Evolutionary conservation across 306 rosid species (phyloP), one percentile per base, ranked within the genome.

Genomic region (Malus fusca): DNA sequence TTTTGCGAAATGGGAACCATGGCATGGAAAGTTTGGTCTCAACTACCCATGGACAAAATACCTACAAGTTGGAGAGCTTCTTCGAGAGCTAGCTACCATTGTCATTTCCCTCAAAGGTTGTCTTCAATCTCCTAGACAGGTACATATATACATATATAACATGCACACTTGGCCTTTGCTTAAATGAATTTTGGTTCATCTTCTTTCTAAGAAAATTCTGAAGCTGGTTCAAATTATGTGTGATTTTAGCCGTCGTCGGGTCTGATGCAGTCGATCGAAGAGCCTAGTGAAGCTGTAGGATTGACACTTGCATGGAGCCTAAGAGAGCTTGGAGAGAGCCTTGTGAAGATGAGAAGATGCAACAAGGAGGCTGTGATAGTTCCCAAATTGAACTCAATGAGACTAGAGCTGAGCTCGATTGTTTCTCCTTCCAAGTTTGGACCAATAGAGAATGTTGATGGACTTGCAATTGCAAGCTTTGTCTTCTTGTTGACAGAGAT

Each of bases 1-100:
- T 76, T 95, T 89, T 66, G 97, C 99, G 76, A 92, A 83, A 74
- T 95, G 99, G 99, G 99, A 95, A 78, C 99, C 97, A 11, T 95
- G 99, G 99, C 99, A 90, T 85, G 92, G 97, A 23, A 95, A 83
- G 83, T 95, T 95, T 75, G 97, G 99, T 74, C 88, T 84, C 66
- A 71, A 78, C 25, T 83, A 95, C 79, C 99, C 99, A 18, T 95
- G 99, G 99, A 78, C 74, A 14, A 88, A 87, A 72, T 95, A 95
- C 82, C 86, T 95, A 63, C 80, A 89, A 64, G 81, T 90, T 53
- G 97, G 92, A 42, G 97, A 88, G 48, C 78, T 58, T 64, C 88
- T 92, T 52, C 75, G 96, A 68, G 99, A 95, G 63, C 26, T 95
- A 42, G 93, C 97, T 40, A 77, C 91, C 28, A 76, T 82, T 25